Evolutionary conservation across 2,329 filamentous ascomycete species (phyloP), one percentile per base, ranked within the genome.

Genomic region (Macroventuria anomochaeta): DNA sequence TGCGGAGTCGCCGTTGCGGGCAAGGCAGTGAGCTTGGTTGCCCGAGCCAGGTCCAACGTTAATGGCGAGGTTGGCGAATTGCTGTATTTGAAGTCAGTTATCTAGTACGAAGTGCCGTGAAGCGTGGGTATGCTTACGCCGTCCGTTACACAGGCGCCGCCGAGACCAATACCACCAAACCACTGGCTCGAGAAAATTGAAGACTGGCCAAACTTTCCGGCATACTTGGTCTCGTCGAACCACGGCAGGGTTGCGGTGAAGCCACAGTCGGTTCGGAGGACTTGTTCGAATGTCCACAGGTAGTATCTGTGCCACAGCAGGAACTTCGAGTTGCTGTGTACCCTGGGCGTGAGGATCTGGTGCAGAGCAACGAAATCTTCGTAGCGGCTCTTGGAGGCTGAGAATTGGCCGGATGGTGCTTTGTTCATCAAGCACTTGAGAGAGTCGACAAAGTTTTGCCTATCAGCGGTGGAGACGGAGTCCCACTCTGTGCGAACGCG

Each of bases 221-320:
- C 59, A 49, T 68, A 72, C 42, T 54, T 62, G n/a, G 66, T 65
- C 65, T 74, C 57, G 67, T 75, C 70, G 58, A 69, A 75, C 70
- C 71, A 75, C 2, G 77, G 77, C 46, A 77, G 54, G 38, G 64
- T 53, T 32, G 68, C 70, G n/a, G 57, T 69, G 56, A 76, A 77
- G 40, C 75, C 75, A 53, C 78, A 80, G 53, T 78, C 76, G 11
- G 67, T 53, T 32, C 69, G 74, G 10, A 80, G 65, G 5, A 75
- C 63, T 15, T 73, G 60, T 58, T 80, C 77, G 53, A 76, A 79
- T 3, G 67, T 62, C 67, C 77, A 75, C 25, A 71, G 59, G 61
- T 67, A 75, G 63, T 77, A 76, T 23, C 77, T 70, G 65, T 79
- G 77, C 77, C 77, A 79, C 17, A 76, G 61, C 33, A 77, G 60